These are phyloP conservation scores for Candida tropicalis DNA, from an alignment of 1,139 yeast genomes.

Conservation along the genomic window DNA sequence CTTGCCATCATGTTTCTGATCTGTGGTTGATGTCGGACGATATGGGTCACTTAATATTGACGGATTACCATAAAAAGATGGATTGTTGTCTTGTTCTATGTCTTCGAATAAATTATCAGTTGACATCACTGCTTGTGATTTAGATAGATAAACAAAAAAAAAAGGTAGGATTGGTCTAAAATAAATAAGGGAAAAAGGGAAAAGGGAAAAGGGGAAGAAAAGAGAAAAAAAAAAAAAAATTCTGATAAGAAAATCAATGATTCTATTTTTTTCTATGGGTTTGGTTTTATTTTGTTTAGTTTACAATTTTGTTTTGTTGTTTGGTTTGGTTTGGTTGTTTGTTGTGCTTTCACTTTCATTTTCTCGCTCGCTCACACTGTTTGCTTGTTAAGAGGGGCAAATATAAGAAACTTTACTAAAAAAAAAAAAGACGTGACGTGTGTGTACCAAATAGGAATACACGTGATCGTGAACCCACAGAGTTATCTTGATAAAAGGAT, in stretches of 20 bases:
- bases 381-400: conserved; percentile 4
- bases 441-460: neutral
- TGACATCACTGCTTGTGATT: conserved; percentile 13
- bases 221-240: neutral
- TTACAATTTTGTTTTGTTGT: neutral
- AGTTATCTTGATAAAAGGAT: too few relatives aligned
- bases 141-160: neutral
- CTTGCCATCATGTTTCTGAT: conserved; percentile 5
- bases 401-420: neutral
- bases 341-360: too few relatives aligned
- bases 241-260: conserved; percentile 4
- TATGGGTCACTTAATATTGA: conserved; percentile 33
- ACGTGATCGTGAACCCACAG: too few relatives aligned
- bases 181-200: neutral
- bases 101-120: conserved; percentile 32
- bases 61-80: conserved; percentile 44
- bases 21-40: conserved; percentile 16
- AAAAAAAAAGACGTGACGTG: neutral
- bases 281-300: neutral
- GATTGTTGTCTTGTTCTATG: conserved; percentile 53
- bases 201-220: neutral
- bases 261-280: neutral
- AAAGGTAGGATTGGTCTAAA: too few relatives aligned
- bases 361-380: too few relatives aligned
- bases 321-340: neutral